These are phyloP conservation scores for Phytophthora kernoviae DNA, from an alignment of 352 stramenopile genomes.

Conservation along the genomic window DNA sequence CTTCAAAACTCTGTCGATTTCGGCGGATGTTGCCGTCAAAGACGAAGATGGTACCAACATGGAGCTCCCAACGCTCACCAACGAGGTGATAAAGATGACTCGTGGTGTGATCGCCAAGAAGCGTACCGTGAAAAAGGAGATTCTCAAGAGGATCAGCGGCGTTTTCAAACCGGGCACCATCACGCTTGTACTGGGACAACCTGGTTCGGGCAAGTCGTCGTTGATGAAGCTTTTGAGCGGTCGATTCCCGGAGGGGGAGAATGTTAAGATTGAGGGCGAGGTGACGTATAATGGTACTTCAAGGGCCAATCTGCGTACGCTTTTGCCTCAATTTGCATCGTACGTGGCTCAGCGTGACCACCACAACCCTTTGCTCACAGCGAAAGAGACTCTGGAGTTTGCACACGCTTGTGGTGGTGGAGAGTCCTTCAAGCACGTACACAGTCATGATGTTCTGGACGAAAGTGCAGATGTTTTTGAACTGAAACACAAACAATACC, in stretches of 20 bases:
- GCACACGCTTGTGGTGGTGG: slow-evolving; percentile 22
- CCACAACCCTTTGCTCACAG: slow-evolving; percentile 28
- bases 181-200: slow-evolving; percentile 20
- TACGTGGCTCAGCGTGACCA: slow-evolving; percentile 36
- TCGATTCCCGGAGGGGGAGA: slow-evolving; percentile 23
- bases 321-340: slow-evolving; percentile 26
- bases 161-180: slow-evolving; percentile 32
- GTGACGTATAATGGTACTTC: slow-evolving; percentile 24
- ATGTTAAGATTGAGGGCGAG: slow-evolving; percentile 22
- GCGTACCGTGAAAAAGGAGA: slow-evolving; percentile 24
- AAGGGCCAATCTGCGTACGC: slow-evolving; percentile 5
- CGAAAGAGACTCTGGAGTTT: slow-evolving; percentile 16
- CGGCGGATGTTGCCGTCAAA: slow-evolving; percentile 27
- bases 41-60: slow-evolving; percentile 5
- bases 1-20: slow-evolving; percentile 20
- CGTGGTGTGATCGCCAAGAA: slow-evolving; percentile 10
- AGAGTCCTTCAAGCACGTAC: background rate
- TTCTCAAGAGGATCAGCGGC: slow-evolving; percentile 16
- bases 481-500: background rate
- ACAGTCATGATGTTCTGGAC: slow-evolving; percentile 4
- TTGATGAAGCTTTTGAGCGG: slow-evolving; percentile 37
- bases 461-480: slow-evolving; percentile 4
- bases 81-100: slow-evolving; percentile 16
- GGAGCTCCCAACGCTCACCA: slow-evolving; percentile 33
- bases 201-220: slow-evolving; percentile 22